phyloP scores from a whole-genome alignment of 257 asterid genomes.

The Solanum okadae region DNA sequence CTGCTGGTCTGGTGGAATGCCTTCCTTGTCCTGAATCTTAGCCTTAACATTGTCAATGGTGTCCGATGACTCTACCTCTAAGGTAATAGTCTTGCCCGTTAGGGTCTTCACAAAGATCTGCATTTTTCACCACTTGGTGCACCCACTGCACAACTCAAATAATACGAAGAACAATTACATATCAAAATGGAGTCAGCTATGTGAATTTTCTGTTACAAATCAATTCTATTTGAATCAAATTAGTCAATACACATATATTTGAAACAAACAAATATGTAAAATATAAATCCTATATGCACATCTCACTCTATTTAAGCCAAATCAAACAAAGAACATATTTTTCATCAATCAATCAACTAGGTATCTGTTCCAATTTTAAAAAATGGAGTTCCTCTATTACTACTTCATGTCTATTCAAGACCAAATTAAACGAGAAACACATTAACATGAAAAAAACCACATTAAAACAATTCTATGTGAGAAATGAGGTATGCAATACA shows the following conservation, averaged over 20 bases:
- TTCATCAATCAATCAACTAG: background rate
- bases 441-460: background rate
- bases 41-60: background rate
- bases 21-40: background rate
- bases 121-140: background rate
- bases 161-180: background rate
- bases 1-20: background rate
- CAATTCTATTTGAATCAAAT: background rate
- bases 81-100: background rate
- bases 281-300: background rate
- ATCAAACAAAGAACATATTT: background rate
- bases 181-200: background rate
- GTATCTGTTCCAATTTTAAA: background rate
- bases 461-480: background rate
- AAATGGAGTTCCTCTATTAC: background rate
- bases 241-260: background rate
- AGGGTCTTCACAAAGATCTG: background rate
- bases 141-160: background rate
- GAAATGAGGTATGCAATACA: background rate
- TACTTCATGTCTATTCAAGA: background rate
- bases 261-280: background rate
- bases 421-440: background rate
- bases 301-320: background rate
- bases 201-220: background rate
- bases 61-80: background rate